A percentile compares a stretch with the other conserved stretches of the same genome.
Evolutionary conservation across 768 basidiomycete species (phyloP).

Genomic region (Sporobolomyces phaffii): DNA sequence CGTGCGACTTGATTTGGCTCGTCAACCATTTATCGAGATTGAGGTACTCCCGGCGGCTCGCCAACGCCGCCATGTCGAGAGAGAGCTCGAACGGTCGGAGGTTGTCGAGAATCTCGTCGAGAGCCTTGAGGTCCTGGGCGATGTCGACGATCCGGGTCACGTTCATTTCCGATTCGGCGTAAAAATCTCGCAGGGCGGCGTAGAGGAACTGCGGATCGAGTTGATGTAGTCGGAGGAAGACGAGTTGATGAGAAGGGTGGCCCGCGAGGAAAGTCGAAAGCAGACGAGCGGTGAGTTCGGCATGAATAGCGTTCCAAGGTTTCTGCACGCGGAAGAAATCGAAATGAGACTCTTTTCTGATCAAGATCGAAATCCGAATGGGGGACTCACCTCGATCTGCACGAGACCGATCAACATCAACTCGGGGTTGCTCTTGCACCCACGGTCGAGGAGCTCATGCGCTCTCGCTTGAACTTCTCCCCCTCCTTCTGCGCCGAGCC

Average conservation of each 20-base stretch:
- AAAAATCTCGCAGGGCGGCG: conserved; percentile 82
- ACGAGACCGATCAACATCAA: conserved; percentile 87
- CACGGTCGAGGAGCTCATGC: conserved; percentile 87
- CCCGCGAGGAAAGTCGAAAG: conserved; percentile 84
- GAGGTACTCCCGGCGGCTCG: conserved; percentile 84
- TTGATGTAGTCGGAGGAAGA: conserved; percentile 95
- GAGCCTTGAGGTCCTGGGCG: conserved; percentile 90
- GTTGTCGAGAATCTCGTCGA: conserved; percentile 83
- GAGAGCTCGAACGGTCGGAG: conserved; percentile 62
- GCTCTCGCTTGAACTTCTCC: conserved; percentile 61
- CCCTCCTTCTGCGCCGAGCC: conserved; percentile 57
- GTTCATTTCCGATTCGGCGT: conserved; percentile 83
- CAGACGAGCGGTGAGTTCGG: conserved; percentile 78
- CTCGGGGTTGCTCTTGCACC: conserved; percentile 86
- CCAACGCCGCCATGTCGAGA: conserved; percentile 87
- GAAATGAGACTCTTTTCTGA: neutral
- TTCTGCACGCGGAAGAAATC: conserved; percentile 48
- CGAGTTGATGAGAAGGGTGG: conserved; percentile 89
- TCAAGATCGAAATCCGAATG: too few species aligned
- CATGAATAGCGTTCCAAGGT: conserved; percentile 77
- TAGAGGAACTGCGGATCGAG: conserved; percentile 79
- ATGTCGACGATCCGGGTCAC: conserved; percentile 92
- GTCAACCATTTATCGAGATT: conserved; percentile 96
- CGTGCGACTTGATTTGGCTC: conserved; percentile 74
- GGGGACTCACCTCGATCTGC: conserved; percentile 70